A percentile compares a stretch with the other conserved stretches of the same genome.
These are phyloP conservation scores for Arctium minus DNA, from an alignment of 129 eudicot species.

Conservation along the genomic window DNA sequence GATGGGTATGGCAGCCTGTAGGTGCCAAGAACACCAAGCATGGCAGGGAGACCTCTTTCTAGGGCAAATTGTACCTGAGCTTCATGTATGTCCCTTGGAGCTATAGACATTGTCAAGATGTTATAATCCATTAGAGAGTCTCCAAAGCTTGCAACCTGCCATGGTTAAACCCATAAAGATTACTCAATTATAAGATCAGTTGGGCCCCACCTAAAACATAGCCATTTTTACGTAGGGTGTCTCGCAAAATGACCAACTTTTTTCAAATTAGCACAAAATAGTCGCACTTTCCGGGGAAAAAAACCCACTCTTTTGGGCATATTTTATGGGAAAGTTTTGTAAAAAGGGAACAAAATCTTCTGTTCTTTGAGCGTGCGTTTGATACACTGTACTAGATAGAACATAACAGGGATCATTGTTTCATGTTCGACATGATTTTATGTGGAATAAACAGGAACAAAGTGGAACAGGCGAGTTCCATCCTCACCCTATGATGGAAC, in stretches of 20 bases:
- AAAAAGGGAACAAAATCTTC: not conserved
- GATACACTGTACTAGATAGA: too few relatives aligned
- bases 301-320: not conserved
- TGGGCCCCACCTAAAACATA: conserved; percentile 18
- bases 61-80: conserved; percentile 51
- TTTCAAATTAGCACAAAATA: not conserved
- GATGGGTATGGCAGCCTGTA: conserved; percentile 51
- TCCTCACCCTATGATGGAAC: too few relatives aligned
- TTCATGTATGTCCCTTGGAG: conserved; percentile 42
- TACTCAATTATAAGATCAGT: not conserved
- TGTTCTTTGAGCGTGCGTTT: too few relatives aligned
- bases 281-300: too few relatives aligned
- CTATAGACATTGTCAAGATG: conserved; percentile 43
- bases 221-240: not conserved
- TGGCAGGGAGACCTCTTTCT: conserved; percentile 59
- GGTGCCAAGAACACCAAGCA: conserved; percentile 57
- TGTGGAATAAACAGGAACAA: too few relatives aligned
- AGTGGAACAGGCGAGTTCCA: too few relatives aligned
- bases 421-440: too few relatives aligned
- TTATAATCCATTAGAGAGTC: conserved; percentile 37
- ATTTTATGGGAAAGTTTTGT: not conserved
- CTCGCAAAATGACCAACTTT: too few relatives aligned
- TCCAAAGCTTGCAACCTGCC: conserved; percentile 46
- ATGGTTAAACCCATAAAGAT: conserved; percentile 2
- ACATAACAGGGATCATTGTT: too few relatives aligned